phyloP scores from a whole-genome alignment of 2,329 filamentous ascomycete genomes.

The Exophiala oligosperma region DNA sequence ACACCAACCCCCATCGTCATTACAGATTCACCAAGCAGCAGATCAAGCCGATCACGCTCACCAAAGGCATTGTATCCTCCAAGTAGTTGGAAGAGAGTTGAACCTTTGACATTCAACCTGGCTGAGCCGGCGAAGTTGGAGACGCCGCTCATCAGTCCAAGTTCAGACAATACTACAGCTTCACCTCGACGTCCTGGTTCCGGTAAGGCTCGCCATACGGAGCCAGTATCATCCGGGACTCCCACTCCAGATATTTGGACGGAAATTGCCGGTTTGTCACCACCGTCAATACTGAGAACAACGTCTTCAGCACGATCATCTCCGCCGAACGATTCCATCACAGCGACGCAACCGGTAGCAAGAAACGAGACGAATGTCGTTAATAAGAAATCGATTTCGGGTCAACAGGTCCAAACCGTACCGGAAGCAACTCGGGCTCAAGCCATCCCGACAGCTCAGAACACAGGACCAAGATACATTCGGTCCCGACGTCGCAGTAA shows the following conservation, averaged over 20 bases:
- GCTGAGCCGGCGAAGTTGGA: not conserved
- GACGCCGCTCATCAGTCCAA: not conserved
- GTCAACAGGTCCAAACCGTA: not conserved
- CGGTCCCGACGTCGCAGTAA: not conserved
- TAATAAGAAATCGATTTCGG: no score
- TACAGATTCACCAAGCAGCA: not conserved
- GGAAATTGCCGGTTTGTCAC: not conserved
- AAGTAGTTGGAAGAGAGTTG: slow-evolving; percentile 14
- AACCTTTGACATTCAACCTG: not conserved
- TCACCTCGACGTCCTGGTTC: not conserved
- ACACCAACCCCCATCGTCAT: not conserved
- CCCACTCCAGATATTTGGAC: not conserved
- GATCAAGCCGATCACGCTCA: not conserved
- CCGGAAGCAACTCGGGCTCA: not conserved
- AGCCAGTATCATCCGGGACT: not conserved
- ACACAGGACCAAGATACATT: not conserved
- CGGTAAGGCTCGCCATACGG: not conserved
- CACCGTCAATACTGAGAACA: not conserved
- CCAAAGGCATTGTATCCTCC: slow-evolving; percentile 15
- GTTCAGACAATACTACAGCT: not conserved
- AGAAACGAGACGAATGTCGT: no score
- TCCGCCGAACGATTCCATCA: not conserved
- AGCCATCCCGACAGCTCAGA: not conserved
- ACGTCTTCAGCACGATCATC: not conserved
- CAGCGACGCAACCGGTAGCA: not conserved